phyloP scores from a whole-genome alignment of 2,329 filamentous ascomycete species.

The Pyricularia pennisetigena region DNA sequence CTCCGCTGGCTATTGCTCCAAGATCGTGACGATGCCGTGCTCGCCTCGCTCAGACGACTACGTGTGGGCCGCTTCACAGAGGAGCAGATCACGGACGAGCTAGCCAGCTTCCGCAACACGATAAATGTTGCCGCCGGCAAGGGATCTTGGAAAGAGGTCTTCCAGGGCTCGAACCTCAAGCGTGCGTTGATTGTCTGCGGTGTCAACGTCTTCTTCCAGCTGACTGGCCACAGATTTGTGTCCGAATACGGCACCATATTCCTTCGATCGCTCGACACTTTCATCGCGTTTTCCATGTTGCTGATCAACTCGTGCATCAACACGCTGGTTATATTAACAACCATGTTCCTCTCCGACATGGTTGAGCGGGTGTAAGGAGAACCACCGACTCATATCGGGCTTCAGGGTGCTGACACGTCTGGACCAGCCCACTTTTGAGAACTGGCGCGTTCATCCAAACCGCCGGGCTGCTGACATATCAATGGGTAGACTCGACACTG shows the following conservation, averaged over 20 bases:
- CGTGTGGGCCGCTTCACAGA: constrained; percentile 9
- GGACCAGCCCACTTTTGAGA: background rate
- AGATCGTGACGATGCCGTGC: background rate
- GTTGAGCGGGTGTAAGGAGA: background rate
- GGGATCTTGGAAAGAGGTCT: constrained; percentile 28
- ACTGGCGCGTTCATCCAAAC: background rate
- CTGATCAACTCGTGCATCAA: constrained; percentile 7
- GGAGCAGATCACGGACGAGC: constrained; percentile 8
- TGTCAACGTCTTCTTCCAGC: constrained; percentile 21
- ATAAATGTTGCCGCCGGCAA: constrained; percentile 4
- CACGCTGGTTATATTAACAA: background rate
- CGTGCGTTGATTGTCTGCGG: constrained; percentile 12
- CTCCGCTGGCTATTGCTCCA: constrained; percentile 15
- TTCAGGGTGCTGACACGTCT: background rate
- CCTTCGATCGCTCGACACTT: constrained; percentile 16
- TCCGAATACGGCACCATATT: constrained; percentile 21
- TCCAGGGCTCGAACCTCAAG: constrained; percentile 23
- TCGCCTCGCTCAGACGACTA: constrained; percentile 9
- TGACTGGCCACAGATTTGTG: constrained; percentile 18
- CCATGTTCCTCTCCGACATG: background rate
- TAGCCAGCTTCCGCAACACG: background rate
- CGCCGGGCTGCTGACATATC: constrained; percentile 18
- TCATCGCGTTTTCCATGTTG: constrained; percentile 18
- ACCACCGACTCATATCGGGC: background rate
- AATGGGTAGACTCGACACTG: constrained; percentile 25